Evolutionary conservation across 371 early-diverging fungal genomes (phyloP), one percentile per base, ranked within the genome.

Genomic region (Capniomyces stellatus): DNA sequence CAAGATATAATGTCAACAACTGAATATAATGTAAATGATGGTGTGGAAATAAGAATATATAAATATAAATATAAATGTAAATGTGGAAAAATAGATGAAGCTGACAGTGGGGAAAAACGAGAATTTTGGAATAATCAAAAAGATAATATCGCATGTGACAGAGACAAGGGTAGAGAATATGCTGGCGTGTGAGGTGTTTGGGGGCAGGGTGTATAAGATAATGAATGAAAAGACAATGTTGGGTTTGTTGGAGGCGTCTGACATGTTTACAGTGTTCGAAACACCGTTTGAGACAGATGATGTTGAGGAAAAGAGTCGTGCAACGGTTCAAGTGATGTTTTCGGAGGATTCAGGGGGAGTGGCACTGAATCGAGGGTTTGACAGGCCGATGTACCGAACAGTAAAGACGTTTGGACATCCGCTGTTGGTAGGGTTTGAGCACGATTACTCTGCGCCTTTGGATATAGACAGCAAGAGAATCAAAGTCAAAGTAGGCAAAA

Each of bases 251-350:
- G 62, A 64, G 10, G 61, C 60, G 0, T 58, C 47, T 12, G 89
- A 89, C 61, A 70, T 61, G n/a, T 77, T 85, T 25, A 76, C 73
- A 49, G 66, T 83, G 19, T 79, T 83, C 52, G 81, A 87, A 52
- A 62, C 81, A 0, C 79, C 81, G 13, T 69, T 69, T 2, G 55
- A 55, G 18, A 41, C 42, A 15, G 49, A 54, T 19, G 43, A 43
- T 56, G 52, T 43, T 2, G 54, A 43, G 4, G 57, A 54, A 1
- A 52, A 54, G 41, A 55, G 56, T 15, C 13, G 29, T 6, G 54
- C 29, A 30, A 58, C 51, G 27, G 60, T 58, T 23, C 62, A 71
- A 46, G 47, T 62, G 19, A 24, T 61, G 21, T 62, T 62, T 40
- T 51, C 58, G 39, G 46, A 48, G 28, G 28, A 21, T 18, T 21